These are phyloP conservation scores for Mycosphaerella arachidis DNA, from an alignment of 2,329 filamentous ascomycete genomes.

Conservation along the genomic window DNA sequence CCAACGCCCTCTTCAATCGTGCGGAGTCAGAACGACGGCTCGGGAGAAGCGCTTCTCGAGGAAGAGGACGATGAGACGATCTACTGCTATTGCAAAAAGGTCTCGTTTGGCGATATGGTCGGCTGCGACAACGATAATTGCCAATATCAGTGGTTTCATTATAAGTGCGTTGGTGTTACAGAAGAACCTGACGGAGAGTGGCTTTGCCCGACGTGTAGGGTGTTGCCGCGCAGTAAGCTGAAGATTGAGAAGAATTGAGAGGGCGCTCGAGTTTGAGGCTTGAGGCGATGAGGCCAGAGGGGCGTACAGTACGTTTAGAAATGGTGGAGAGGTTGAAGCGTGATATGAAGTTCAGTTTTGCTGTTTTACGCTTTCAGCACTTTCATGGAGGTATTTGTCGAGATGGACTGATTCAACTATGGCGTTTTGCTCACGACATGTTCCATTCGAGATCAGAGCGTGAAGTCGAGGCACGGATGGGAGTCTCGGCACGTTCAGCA, in stretches of 20 bases:
- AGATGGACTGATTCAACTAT: too few relatives aligned
- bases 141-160: constrained; percentile 84
- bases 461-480: too few relatives aligned
- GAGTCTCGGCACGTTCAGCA: too few relatives aligned
- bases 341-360: not conserved
- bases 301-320: not conserved
- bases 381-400: too few relatives aligned
- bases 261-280: not conserved
- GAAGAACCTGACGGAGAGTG: constrained; percentile 49
- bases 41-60: constrained; percentile 25
- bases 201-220: constrained; percentile 43
- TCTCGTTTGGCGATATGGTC: constrained; percentile 84
- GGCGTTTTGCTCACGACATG: too few relatives aligned
- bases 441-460: too few relatives aligned
- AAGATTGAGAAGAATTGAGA: constrained; percentile 16
- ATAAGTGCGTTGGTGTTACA: constrained; percentile 54
- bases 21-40: constrained; percentile 26
- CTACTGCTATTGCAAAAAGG: constrained; percentile 78
- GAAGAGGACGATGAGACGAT: constrained; percentile 51
- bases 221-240: constrained; percentile 28
- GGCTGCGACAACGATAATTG: constrained; percentile 81
- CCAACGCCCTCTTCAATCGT: constrained; percentile 32
- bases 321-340: not conserved
- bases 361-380: too few relatives aligned
- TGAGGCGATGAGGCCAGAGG: not conserved